These are phyloP conservation scores for Mallotus nudiflorus DNA, from an alignment of 345 rosid genomes.

Conservation along the genomic window DNA sequence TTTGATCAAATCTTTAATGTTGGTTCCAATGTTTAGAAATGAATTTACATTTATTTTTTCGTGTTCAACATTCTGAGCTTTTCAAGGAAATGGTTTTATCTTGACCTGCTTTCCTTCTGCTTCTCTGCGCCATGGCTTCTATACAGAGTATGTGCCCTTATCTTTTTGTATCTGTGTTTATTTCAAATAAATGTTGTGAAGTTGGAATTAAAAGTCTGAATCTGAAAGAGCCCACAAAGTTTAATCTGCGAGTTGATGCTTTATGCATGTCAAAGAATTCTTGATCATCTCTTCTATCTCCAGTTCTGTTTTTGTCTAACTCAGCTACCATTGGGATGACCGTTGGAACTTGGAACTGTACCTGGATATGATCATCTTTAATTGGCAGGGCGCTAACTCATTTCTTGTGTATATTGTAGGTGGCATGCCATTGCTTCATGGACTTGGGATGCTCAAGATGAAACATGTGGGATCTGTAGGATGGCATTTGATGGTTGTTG, in stretches of 20 bases:
- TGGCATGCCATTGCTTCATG: constrained; percentile 97
- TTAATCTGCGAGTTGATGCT: background rate
- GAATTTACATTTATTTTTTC: background rate
- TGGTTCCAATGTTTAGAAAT: too few relatives aligned
- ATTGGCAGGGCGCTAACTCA: background rate
- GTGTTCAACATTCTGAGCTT: too few relatives aligned
- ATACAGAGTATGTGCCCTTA: constrained; percentile 24
- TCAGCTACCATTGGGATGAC: background rate
- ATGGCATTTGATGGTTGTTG: constrained; percentile 98
- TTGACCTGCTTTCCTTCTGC: constrained; percentile 16
- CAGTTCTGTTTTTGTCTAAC: background rate
- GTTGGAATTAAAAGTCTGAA: too few relatives aligned
- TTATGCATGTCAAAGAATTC: background rate
- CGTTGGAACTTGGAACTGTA: background rate
- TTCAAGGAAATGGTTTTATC: constrained; percentile 11
- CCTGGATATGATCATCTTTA: background rate
- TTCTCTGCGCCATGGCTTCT: too few relatives aligned
- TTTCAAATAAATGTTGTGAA: background rate
- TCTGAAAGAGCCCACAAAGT: too few relatives aligned
- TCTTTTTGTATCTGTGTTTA: background rate
- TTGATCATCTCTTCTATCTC: background rate
- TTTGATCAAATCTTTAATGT: background rate
- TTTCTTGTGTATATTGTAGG: constrained; percentile 31
- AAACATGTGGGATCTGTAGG: constrained; percentile 94
- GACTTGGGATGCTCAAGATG: constrained; percentile 98